Base-by-base conservation (phyloP, 192 early-diverging fungal species). In the Paraglomus brasilianum region DNA sequence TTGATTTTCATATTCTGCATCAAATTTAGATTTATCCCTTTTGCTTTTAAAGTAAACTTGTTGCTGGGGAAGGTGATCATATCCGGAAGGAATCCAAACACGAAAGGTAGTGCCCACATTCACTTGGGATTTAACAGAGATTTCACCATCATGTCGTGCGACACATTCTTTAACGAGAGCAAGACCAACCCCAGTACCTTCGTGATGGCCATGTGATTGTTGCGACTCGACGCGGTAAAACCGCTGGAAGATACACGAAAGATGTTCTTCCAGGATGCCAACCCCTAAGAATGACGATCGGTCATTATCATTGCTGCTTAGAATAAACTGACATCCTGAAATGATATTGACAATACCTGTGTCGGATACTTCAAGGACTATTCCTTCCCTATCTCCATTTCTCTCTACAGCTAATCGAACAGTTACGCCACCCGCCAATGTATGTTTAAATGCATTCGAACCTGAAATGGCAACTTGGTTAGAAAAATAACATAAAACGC, bases 121-220 rank as follows among this genome's bases (percentile, higher is more conserved):
- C 22, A 82, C 19, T 4, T 41, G 66, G 13, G 81, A 83, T 0
- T 55, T 53, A 0, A 85, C 71, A 0, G 70, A 61, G 0, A 88
- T 77, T 1, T 36, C 48, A 4, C 87, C 87, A 0, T 78, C 80
- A 74, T 85, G 85, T 5, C 80, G 70, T 38, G 80, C 79, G 0
- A 81, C 78, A 13, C 86, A 60, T 69, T 88, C 85, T 50, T 78
- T 80, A 19, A 82, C 78, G 3, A 88, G 57, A 3, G 83, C 74
- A 5, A 88, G 55, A 1, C 86, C 86, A 42, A 88, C 86, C 4
- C 86, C 86, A 5, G 79, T 82, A 10, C 86, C 86, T 72, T 85
- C 84, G 46, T 83, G 77, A 53, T 81, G 77, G 17, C 77, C 78
- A 17, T 84, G 74, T 8, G 82, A 81, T 41, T 77, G 76, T 21